Conservation (phyloP, 768 basidiomycete genomes). For the Lenzites betulinus region DNA sequence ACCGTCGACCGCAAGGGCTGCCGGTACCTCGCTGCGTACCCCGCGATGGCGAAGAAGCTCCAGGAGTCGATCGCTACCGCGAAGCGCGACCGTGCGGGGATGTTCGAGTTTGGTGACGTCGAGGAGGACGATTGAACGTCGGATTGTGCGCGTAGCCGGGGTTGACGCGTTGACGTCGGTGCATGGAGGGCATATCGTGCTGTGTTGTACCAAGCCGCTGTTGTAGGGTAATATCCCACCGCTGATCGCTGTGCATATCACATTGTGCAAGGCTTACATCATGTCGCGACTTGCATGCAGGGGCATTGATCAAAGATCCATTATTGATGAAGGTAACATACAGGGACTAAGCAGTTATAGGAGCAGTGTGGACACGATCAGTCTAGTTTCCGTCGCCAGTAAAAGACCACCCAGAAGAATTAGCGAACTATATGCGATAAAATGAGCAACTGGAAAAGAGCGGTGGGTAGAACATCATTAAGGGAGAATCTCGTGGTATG, state of each 20-base stretch:
- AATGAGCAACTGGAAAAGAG: neutral
- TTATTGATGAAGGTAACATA: no score
- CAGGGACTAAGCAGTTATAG: neutral
- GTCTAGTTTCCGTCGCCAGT: no score
- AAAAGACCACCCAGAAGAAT: no score
- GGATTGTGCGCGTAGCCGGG: no score
- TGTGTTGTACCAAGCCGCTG: constrained; percentile 1
- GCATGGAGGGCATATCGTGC: neutral
- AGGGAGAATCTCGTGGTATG: constrained; percentile 30
- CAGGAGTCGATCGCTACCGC: constrained; percentile 62
- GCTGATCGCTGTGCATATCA: neutral
- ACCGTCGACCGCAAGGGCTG: constrained; percentile 76
- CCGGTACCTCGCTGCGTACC: constrained; percentile 71
- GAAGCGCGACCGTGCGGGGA: constrained; percentile 74
- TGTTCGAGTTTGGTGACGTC: constrained; percentile 92
- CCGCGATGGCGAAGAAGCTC: constrained; percentile 65
- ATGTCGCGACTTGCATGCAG: neutral
- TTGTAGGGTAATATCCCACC: constrained; percentile 4
- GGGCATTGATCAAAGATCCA: no score
- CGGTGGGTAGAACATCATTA: constrained; percentile 1
- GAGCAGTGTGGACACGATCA: no score
- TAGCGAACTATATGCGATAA: neutral
- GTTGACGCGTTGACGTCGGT: no score
- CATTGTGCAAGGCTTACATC: neutral
- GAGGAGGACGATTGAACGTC: constrained; percentile 68